Evolutionary conservation across 73 alveolate genomes (phyloP).

Genomic region (Tetrahymena elliotti): DNA sequence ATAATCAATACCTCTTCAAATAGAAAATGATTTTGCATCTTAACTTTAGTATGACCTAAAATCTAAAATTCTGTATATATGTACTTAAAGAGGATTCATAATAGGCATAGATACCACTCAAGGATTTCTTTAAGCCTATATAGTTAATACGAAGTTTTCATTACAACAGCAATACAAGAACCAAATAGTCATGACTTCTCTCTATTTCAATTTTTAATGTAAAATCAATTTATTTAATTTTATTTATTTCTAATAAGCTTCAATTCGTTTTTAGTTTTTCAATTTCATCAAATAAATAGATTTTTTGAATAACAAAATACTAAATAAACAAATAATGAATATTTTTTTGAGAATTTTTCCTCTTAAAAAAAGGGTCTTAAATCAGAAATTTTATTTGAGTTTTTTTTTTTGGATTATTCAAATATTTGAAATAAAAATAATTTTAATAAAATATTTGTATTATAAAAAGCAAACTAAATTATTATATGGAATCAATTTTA

Average conservation of each 20-base stretch:
- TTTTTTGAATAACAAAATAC: no score
- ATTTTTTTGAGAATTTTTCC: no score
- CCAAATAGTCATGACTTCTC: background rate
- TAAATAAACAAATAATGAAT: no score
- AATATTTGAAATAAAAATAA: background rate
- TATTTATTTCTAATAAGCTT: no score
- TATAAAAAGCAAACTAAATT: background rate
- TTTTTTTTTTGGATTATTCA: no score
- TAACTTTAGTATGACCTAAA: background rate
- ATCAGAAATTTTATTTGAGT: no score
- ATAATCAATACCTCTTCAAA: background rate
- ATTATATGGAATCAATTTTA: background rate
- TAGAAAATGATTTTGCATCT: background rate
- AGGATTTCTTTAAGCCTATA: background rate
- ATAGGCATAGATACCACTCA: background rate
- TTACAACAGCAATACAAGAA: background rate
- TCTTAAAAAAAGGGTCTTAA: no score
- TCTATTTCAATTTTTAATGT: background rate
- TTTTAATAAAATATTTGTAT: background rate
- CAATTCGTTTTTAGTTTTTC: no score
- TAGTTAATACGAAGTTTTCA: background rate
- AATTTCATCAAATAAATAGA: no score
- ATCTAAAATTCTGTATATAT: background rate
- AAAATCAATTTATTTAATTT: background rate
- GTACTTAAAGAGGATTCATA: background rate